A percentile compares a stretch with the other conserved stretches of the same genome.
Evolutionary conservation across 1,139 yeast genomes (phyloP).

Genomic region (Pichia sp.): DNA sequence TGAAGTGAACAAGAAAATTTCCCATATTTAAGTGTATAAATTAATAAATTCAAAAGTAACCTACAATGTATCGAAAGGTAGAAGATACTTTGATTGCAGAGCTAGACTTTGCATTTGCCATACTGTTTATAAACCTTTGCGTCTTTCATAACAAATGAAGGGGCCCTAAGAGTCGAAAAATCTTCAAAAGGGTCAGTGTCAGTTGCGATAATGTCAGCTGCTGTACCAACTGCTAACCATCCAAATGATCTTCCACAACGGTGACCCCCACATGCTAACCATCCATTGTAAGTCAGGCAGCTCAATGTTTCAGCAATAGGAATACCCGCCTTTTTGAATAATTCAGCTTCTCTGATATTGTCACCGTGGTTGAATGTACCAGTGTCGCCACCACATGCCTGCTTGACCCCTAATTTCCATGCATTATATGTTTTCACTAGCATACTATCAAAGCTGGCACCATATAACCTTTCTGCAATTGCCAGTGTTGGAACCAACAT

Average conservation of each 20-base stretch:
- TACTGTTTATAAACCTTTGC: slow-evolving; percentile 22
- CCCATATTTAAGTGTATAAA: too few relatives aligned
- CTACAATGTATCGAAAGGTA: too few relatives aligned
- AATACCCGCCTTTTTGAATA: slow-evolving; percentile 21
- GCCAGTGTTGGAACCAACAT: slow-evolving; percentile 22
- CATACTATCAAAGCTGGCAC: slow-evolving; percentile 14
- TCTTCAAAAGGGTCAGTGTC: slow-evolving; percentile 17
- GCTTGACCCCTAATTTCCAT: slow-evolving; percentile 19
- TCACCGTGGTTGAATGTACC: slow-evolving; percentile 25
- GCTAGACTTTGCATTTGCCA: slow-evolving; percentile 25
- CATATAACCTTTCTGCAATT: slow-evolving; percentile 20
- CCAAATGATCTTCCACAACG: slow-evolving; percentile 22
- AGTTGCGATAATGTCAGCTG: slow-evolving; percentile 22
- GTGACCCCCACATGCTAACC: slow-evolving; percentile 24
- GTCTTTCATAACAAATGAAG: slow-evolving; percentile 23
- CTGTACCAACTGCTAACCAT: slow-evolving; percentile 18
- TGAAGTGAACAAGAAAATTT: too few relatives aligned
- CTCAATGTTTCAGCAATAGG: slow-evolving; percentile 18
- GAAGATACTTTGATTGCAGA: too few relatives aligned
- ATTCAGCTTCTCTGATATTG: slow-evolving; percentile 22
- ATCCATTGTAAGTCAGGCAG: slow-evolving; percentile 20
- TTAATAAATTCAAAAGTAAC: too few relatives aligned
- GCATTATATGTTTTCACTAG: slow-evolving; percentile 16
- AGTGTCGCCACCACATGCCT: slow-evolving; percentile 25
- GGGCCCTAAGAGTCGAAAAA: slow-evolving; percentile 13